phyloP scores from a whole-genome alignment of 2,329 filamentous ascomycete genomes.

The Dactylonectria estremocensis region DNA sequence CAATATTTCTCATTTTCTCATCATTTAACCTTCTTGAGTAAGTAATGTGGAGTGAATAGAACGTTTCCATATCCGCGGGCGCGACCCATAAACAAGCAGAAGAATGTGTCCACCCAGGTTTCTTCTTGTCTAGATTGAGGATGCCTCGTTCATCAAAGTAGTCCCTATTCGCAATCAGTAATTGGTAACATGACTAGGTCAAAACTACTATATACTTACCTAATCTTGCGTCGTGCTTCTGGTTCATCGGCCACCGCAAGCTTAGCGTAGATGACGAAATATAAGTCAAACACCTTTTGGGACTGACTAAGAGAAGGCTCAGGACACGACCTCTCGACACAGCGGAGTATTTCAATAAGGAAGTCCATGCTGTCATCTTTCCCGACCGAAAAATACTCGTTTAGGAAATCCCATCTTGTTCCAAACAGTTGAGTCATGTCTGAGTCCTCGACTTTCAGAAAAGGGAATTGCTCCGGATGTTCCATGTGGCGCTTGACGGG shows the following conservation, averaged over 20 bases:
- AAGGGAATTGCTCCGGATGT: constrained; percentile 20
- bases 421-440: neutral
- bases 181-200: neutral
- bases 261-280: constrained; percentile 33
- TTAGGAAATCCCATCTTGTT: constrained; percentile 26
- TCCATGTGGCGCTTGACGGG: constrained; percentile 30
- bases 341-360: constrained; percentile 29
- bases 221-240: neutral
- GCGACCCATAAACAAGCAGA: constrained; percentile 26
- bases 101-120: constrained; percentile 2
- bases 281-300: constrained; percentile 24
- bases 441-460: neutral
- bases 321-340: neutral
- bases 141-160: constrained; percentile 11
- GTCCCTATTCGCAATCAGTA: constrained; percentile 8
- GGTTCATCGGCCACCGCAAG: neutral
- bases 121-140: neutral
- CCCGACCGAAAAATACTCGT: constrained; percentile 20
- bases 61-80: constrained; percentile 12
- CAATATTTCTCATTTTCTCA: constrained; percentile 19
- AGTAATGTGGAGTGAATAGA: neutral
- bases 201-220: constrained; percentile 3
- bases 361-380: constrained; percentile 24
- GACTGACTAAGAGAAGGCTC: constrained; percentile 5
- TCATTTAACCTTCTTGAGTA: constrained; percentile 23